phyloP scores from a whole-genome alignment of 768 basidiomycete species.

The Tephrocybe sp. region DNA sequence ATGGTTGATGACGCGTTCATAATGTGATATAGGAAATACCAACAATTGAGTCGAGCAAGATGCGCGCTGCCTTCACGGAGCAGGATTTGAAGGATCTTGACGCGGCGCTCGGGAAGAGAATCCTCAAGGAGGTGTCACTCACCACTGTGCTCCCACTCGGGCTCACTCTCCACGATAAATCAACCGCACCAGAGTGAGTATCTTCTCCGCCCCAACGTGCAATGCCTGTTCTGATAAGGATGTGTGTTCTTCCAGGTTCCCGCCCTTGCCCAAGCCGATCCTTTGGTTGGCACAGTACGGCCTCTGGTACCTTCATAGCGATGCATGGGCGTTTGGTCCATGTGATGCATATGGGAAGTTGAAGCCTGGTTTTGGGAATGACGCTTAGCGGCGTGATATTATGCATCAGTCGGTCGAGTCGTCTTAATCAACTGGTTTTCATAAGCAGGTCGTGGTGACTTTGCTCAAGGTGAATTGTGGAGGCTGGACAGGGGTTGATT shows the following conservation, averaged over 20 bases:
- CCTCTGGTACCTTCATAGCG: slow-evolving; percentile 22
- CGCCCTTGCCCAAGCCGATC: slow-evolving; percentile 24
- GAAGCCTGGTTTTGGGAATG: slow-evolving; percentile 7
- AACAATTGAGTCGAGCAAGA: slow-evolving; percentile 22
- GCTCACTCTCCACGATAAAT: slow-evolving; percentile 20
- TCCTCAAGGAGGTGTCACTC: slow-evolving; percentile 20
- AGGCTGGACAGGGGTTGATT: too few relatives aligned
- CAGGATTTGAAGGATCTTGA: slow-evolving; percentile 25
- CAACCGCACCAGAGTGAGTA: slow-evolving; percentile 20
- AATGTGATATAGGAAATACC: slow-evolving; percentile 23
- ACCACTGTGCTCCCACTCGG: slow-evolving; percentile 23
- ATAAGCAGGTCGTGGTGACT: too few relatives aligned
- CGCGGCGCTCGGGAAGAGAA: slow-evolving; percentile 17
- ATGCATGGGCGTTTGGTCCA: slow-evolving; percentile 30
- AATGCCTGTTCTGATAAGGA: neutral
- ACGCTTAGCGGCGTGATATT: too few relatives aligned
- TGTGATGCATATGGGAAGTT: slow-evolving; percentile 24
- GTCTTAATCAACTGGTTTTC: too few relatives aligned
- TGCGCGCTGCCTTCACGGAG: slow-evolving; percentile 24
- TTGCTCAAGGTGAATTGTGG: too few relatives aligned
- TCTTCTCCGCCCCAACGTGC: too few relatives aligned
- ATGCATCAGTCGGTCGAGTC: too few relatives aligned
- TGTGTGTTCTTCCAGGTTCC: slow-evolving; percentile 19
- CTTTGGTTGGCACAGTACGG: slow-evolving; percentile 23
- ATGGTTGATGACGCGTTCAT: neutral